These are phyloP conservation scores for Citrus reticulata DNA, from an alignment of 345 rosid species.

Conservation along the genomic window DNA sequence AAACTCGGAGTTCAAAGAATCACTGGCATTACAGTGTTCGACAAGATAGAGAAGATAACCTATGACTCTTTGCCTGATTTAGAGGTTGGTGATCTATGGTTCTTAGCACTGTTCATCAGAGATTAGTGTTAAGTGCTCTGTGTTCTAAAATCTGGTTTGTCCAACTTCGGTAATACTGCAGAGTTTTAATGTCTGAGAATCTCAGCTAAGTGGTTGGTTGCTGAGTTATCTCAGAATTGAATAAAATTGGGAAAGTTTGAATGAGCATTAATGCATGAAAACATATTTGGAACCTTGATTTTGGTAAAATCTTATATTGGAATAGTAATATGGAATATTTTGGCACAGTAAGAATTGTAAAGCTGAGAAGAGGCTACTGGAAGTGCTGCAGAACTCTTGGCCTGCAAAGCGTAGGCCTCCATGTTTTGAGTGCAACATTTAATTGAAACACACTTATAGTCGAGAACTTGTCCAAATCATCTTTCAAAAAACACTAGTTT, in stretches of 20 bases:
- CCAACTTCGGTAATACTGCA: background rate
- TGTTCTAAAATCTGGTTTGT: background rate
- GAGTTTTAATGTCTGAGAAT: background rate
- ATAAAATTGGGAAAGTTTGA: background rate
- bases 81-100: constrained; percentile 54
- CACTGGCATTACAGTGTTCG: constrained; percentile 65
- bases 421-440: background rate
- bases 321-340: background rate
- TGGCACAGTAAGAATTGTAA: background rate
- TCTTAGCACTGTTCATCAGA: background rate
- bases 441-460: background rate
- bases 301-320: background rate
- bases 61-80: constrained; percentile 70
- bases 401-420: background rate
- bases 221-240: background rate
- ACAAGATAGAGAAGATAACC: constrained; percentile 59
- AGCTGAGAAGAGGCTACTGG: background rate
- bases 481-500: background rate
- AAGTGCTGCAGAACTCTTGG: background rate
- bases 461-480: background rate
- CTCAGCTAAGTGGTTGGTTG: background rate
- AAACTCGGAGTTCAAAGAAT: constrained; percentile 87
- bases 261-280: background rate
- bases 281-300: background rate
- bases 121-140: background rate